Percentiles rank a stretch among this genome's conserved stretches.
phyloP scores from a whole-genome alignment of 305 asterid genomes.

The Plantago coronopus region DNA sequence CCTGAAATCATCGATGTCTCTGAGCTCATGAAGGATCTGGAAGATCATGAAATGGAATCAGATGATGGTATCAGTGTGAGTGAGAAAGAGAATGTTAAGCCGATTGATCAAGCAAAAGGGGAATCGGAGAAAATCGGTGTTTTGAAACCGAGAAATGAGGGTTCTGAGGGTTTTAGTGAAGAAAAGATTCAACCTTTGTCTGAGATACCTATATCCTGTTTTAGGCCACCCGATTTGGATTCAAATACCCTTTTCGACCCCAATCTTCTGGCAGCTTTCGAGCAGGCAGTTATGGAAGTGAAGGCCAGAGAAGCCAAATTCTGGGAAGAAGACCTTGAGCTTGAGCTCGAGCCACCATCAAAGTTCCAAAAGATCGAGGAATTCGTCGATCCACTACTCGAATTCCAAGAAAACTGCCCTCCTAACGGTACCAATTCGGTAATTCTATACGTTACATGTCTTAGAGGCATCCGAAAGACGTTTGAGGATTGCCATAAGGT shows the following conservation, averaged over 20 bases:
- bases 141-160: slow-evolving; percentile 26
- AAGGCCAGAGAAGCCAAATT: slow-evolving; percentile 47
- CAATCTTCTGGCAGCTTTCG: slow-evolving; percentile 66
- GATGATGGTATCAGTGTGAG: slow-evolving; percentile 29
- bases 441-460: slow-evolving; percentile 75
- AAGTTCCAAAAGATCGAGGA: slow-evolving; percentile 44
- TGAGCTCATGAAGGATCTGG: slow-evolving; percentile 73
- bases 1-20: slow-evolving; percentile 54
- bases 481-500: slow-evolving; percentile 74
- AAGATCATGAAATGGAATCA: slow-evolving; percentile 43
- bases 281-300: slow-evolving; percentile 63
- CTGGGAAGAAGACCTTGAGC: slow-evolving; percentile 26
- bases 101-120: slow-evolving; percentile 10
- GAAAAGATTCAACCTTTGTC: slow-evolving; percentile 25
- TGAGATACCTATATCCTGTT: slow-evolving; percentile 39
- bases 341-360: slow-evolving; percentile 35
- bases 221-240: slow-evolving; percentile 67
- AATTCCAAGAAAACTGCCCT: slow-evolving; percentile 67
- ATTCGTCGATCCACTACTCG: slow-evolving; percentile 35
- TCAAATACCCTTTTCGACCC: slow-evolving; percentile 74
- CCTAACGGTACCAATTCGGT: slow-evolving; percentile 68
- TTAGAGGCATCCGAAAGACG: slow-evolving; percentile 79
- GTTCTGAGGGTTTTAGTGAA: slow-evolving; percentile 14
- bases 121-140: slow-evolving; percentile 16
- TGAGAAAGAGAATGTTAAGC: slow-evolving; percentile 63